Evolutionary conservation across 371 early-diverging fungal species (phyloP), one percentile per base, ranked within the genome.

Genomic region (Lichtheimia hyalospora): DNA sequence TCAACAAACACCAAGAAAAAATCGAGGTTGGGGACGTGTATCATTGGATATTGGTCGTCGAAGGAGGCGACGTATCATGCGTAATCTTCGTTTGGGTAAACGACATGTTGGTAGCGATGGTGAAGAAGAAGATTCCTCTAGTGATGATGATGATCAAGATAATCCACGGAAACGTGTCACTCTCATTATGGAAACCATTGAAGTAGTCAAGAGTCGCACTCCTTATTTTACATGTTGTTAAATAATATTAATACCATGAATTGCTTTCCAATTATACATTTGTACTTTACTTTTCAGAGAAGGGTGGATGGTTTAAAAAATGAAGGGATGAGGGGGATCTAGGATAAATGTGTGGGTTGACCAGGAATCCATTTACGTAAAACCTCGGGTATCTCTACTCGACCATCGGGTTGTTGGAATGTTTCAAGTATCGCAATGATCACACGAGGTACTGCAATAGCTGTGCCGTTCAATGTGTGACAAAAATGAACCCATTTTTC

Each of bases 391-490:
- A 96, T 70, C 3, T 57, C 58, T 3, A 94, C 84, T 5, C 85
- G 82, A 0, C 94, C 95, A 55, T 93, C 83, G 6, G 71, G 56
- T 16, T 60, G 71, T 67, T 95, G 95, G 65, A 87, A 88, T 3
- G 89, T 92, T 65, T 96, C 97, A 1, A 97, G 62, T 1, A 97
- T 69, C 5, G 96, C 92, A 55, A 95, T 90, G 39, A 93, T 90
- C 16, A 94, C 76, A 3, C 97, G 83, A 10, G 96, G 96, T n/a
- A 96, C 86, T 1, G 97, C 97, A 56, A 91, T 87, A 0, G 95
- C 96, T 4, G 97, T 97, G 2, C 95, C 96, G 67, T 97, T 97
- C 3, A 97, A 67, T 1, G 96, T 95, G 64, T 96, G 96, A 8
- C 87, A 95, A 78, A 92, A 95, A 50, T 84, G 81, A 0, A 70